Conservation (phyloP, 2,329 filamentous ascomycete genomes). For the Aureobasidium subglaciale region DNA sequence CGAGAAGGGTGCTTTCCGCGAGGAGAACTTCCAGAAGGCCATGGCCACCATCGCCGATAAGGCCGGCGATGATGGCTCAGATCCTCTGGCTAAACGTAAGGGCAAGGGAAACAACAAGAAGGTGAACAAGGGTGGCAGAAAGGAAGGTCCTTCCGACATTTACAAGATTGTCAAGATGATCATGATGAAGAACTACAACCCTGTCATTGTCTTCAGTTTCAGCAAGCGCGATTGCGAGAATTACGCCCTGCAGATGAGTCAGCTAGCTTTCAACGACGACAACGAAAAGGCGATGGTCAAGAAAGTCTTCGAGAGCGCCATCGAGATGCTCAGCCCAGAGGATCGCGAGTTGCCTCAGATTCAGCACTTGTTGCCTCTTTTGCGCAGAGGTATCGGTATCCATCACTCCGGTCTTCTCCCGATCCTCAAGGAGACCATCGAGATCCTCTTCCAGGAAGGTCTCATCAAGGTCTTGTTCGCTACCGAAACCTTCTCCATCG, state of each 20-base stretch:
- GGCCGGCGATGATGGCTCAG: slow-evolving; percentile 75
- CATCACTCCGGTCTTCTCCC: slow-evolving; percentile 94
- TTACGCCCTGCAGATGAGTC: slow-evolving; percentile 78
- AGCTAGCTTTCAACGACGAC: slow-evolving; percentile 89
- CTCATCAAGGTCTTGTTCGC: slow-evolving; percentile 97
- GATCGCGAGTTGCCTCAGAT: slow-evolving; percentile 88
- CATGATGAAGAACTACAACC: slow-evolving; percentile 94
- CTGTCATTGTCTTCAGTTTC: slow-evolving; percentile 98
- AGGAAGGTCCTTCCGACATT: slow-evolving; percentile 69
- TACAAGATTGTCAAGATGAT: slow-evolving; percentile 99
- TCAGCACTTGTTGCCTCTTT: slow-evolving; percentile 75
- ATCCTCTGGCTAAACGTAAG: slow-evolving; percentile 71
- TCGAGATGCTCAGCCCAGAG: slow-evolving; percentile 85
- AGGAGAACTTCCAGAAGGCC: slow-evolving; percentile 94
- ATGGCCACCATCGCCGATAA: slow-evolving; percentile 86
- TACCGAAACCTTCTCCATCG: slow-evolving; percentile 97
- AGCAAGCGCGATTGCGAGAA: slow-evolving; percentile 95
- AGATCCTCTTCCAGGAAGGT: slow-evolving; percentile 97
- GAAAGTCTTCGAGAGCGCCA: slow-evolving; percentile 89
- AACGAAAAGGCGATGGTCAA: slow-evolving; percentile 90
- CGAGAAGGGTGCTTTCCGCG: slow-evolving; percentile 91
- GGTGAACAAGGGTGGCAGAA: slow-evolving; percentile 75
- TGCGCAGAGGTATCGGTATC: slow-evolving; percentile 89
- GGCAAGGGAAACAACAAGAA: slow-evolving; percentile 90
- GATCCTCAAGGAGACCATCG: slow-evolving; percentile 96